Base-by-base conservation (phyloP, 371 early-diverging fungal species). In the Mortierella sp. region DNA sequence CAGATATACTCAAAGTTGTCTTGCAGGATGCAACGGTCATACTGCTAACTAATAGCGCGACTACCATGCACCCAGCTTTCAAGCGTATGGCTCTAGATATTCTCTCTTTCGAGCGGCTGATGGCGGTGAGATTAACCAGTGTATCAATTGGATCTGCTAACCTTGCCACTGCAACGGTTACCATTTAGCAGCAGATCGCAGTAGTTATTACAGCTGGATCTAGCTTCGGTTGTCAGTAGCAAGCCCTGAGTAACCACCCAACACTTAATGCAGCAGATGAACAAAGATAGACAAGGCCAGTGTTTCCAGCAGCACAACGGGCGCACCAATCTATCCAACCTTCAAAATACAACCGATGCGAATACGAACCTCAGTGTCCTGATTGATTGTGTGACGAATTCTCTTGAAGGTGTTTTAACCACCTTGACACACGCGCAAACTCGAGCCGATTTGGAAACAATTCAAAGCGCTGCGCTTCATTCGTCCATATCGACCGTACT, bases 21-120 rank as follows among this genome's bases (percentile, higher is more conserved):
- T 43, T 59, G 21, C 59, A 59, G 45, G 59, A 59, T 45, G 59
- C 59, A n/a, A 45, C 59, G 12, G 45, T 59, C 59, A 37, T 59
- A 15, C 23, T 59, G 43, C n/a, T 21, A 7, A 45, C 18, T n/a
- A 21, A 44, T 14, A 43, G 21, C 16, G n/a, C 14, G 23, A 1
- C 59, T 4, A 18, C 44, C 45, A 29, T 44, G 45, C 59, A 59
- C 19, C 45, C 59, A 15, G 19, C 21, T 12, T 19, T 59, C n/a
- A 21, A 59, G 45, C 59, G 45, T n/a, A 6, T 7, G 7, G 45
- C 59, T 16, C 45, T 45, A n/a, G 59, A 59, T 7, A 44, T 59
- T 44, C 19, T 43, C 2, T 15, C 45, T n/a, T 59, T 59, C 19
- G 4, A 59, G 45, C 4, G n/a, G 45, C 18, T 4, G 59, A 21